Base-by-base conservation (phyloP, 345 rosid species). In the Populus davidiana region DNA sequence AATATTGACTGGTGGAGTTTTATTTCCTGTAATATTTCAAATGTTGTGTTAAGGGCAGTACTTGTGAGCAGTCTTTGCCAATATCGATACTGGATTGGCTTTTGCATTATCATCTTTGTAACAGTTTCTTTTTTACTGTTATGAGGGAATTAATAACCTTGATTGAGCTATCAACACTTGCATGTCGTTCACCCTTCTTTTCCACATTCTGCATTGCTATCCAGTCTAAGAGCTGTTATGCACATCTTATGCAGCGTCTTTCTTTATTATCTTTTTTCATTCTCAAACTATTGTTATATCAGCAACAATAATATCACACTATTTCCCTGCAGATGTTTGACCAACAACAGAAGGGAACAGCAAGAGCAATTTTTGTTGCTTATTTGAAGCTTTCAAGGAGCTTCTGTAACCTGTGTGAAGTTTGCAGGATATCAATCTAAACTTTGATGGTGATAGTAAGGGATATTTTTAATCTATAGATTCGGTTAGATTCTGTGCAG, bases 321-420 rank as follows among this genome's bases (percentile, higher is more conserved):
- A 31, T 72, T 67, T 70, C 63, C 74, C n/a, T 81, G 87, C 88
- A 85, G 88, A 76, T 82, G 86, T 79, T 80, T 85, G 78, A 85
- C 43, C 52, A 70, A 73, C 65, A 8, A 47, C 63, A 67, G 62
- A 72, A 76, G 35, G 59, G 13, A 56, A 71, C 31, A 69, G 66
- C 74, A 8, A 27, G 82, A 76, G 31, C 59, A 69, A 44, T 21
- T 36, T 25, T 56, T 44, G 52, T 50, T 67, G 12, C 23, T 67
- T 73, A 73, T 59, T 78, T 77, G 47, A 56, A 68, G 74, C 77
- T 76, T 61, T 73, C 71, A 67, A 66, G 73, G 83, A 74, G 78
- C 71, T 63, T 65, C 21, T 33, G 36, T 65, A 33, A 35, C 54
- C 13, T 21, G 43, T 47, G 21, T 68, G 47, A 44, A 70, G 76